phyloP scores from a whole-genome alignment of 805 yeast genomes.

The Blastobotrys chiropterorum region DNA sequence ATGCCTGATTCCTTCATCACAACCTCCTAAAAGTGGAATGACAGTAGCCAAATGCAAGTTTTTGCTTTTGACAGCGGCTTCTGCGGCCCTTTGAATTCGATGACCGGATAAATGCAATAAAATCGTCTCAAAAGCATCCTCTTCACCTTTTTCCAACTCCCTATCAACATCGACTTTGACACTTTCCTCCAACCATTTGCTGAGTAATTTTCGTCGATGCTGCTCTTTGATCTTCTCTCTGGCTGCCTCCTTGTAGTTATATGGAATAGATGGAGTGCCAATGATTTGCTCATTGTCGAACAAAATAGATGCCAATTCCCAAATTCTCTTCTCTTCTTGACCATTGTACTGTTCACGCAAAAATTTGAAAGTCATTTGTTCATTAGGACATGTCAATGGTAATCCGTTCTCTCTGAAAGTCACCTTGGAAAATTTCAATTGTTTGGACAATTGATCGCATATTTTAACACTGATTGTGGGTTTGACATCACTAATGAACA shows the following conservation, averaged over 20 bases:
- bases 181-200: conserved; percentile 51
- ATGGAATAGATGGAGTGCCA: conserved; percentile 19
- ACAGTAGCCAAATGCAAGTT: conserved; percentile 68
- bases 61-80: conserved; percentile 50
- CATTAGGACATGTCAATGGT: conserved; percentile 1
- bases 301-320: conserved; percentile 58
- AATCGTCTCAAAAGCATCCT: conserved; percentile 45
- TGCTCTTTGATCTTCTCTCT: conserved; percentile 21
- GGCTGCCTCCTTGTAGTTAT: conserved; percentile 20
- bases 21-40: conserved; percentile 65
- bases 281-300: conserved; percentile 41
- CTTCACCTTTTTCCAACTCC: conserved; percentile 24
- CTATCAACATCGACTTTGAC: conserved; percentile 33
- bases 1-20: conserved; percentile 48
- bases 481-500: neutral
- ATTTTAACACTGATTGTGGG: neutral
- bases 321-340: conserved; percentile 30
- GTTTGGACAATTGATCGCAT: neutral
- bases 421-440: neutral
- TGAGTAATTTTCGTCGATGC: conserved; percentile 41
- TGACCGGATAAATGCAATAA: conserved; percentile 43
- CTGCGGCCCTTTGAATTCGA: conserved; percentile 56
- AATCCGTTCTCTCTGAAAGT: conserved; percentile 4
- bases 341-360: neutral
- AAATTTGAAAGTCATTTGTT: conserved; percentile 5